Percentiles rank a stretch among this genome's conserved stretches.
Conservation (phyloP, 176 grass and related monocot species). For the Paspalum notatum region DNA sequence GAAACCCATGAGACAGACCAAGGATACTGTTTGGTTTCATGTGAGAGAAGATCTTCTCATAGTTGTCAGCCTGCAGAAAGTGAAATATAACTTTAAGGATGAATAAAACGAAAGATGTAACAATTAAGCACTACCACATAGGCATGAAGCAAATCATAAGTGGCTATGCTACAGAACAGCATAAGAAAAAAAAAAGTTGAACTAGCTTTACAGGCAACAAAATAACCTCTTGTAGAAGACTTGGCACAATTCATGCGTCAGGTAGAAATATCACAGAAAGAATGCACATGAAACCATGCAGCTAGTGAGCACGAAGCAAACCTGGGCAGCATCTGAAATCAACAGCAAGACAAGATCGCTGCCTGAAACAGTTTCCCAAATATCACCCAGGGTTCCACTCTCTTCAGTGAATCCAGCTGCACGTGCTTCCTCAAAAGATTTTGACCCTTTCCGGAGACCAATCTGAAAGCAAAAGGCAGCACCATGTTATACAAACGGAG, state of each 20-base stretch:
- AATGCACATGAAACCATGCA: conserved; percentile 13
- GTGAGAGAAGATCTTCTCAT: conserved; percentile 83
- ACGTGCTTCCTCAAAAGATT: conserved; percentile 81
- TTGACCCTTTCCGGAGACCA: conserved; percentile 86
- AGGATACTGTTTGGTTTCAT: conserved; percentile 90
- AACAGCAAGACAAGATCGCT: conserved; percentile 90
- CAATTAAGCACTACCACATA: neutral
- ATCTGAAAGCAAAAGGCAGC: conserved; percentile 52
- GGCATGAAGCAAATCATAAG: neutral
- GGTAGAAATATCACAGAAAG: neutral
- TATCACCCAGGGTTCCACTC: conserved; percentile 78
- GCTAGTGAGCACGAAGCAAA: conserved; percentile 33
- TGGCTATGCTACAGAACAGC: neutral
- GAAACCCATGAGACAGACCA: conserved; percentile 85
- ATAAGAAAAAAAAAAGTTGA: neutral
- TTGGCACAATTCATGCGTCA: conserved; percentile 10
- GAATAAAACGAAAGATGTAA: neutral
- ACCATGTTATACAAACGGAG: neutral
- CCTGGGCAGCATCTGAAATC: conserved; percentile 95
- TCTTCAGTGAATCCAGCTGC: conserved; percentile 86
- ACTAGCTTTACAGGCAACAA: neutral
- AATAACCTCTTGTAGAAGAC: neutral
- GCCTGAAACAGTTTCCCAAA: conserved; percentile 82
- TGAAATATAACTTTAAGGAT: neutral
- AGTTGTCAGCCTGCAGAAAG: conserved; percentile 74